Conservation (phyloP, 345 rosid genomes). For the Euphorbia pulcherrima region DNA sequence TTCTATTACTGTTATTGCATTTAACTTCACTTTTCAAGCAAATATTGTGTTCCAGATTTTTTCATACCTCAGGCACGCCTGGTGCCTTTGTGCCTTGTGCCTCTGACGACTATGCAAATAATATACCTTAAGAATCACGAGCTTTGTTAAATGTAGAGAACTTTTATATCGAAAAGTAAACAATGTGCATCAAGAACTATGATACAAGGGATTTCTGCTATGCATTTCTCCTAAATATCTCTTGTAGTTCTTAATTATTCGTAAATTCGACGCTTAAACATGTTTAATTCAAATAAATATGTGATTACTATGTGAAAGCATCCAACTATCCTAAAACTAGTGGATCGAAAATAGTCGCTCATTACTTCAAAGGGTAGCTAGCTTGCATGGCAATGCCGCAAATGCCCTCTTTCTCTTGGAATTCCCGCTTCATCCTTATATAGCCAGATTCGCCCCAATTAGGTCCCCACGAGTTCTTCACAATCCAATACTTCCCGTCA, state of each 20-base stretch:
- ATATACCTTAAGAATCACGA: too few species aligned
- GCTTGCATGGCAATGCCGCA: slow-evolving; percentile 81
- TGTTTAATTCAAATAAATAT: neutral
- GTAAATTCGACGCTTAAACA: neutral
- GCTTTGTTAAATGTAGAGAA: neutral
- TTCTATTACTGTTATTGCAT: too few species aligned
- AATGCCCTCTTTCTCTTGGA: slow-evolving; percentile 33
- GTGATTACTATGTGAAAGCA: slow-evolving; percentile 4
- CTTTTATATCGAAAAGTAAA: neutral
- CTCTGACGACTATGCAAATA: too few species aligned
- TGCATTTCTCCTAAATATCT: neutral
- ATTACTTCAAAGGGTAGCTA: slow-evolving; percentile 60
- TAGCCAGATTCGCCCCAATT: slow-evolving; percentile 88
- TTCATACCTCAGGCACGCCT: too few species aligned
- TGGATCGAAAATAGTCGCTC: neutral
- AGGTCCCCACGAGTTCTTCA: slow-evolving; percentile 90
- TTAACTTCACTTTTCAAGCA: too few species aligned
- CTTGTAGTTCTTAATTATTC: slow-evolving; percentile 3
- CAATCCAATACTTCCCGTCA: slow-evolving; percentile 60
- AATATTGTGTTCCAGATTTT: too few species aligned
- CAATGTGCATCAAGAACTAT: neutral
- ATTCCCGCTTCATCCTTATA: slow-evolving; percentile 51
- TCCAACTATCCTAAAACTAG: neutral
- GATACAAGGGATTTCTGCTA: neutral
- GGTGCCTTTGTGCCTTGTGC: too few species aligned